Percentiles rank a stretch among this genome's conserved stretches.
Conservation (phyloP, 495 filamentous ascomycete species). For the Penicillium turbatum region DNA sequence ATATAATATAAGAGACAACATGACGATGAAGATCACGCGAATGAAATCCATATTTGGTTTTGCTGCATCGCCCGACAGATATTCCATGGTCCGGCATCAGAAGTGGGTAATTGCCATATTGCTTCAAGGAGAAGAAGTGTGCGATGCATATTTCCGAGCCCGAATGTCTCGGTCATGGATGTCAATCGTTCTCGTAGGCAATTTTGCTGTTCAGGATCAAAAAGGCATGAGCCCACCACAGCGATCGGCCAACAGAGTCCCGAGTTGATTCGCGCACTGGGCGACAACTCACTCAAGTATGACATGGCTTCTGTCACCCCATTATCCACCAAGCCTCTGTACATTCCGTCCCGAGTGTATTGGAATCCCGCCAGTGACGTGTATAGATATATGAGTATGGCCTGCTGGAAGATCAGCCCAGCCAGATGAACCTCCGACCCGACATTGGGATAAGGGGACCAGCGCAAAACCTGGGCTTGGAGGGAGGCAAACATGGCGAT, state of each 20-base stretch:
- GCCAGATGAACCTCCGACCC: conserved; percentile 32
- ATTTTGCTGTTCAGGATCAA: conserved; percentile 19
- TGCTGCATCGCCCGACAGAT: conserved; percentile 38
- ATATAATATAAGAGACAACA: conserved; percentile 8
- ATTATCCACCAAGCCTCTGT: conserved; percentile 26
- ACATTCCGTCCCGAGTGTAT: conserved; percentile 29
- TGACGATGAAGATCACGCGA: conserved; percentile 24
- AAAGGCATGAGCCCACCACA: conserved; percentile 33
- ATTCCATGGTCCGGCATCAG: conserved; percentile 36
- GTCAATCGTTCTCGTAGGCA: conserved; percentile 18
- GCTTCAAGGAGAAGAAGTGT: conserved; percentile 32
- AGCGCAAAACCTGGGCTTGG: conserved; percentile 33
- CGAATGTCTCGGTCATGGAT: conserved; percentile 30
- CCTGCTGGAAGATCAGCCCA: conserved; percentile 35
- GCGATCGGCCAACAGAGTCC: conserved; percentile 40
- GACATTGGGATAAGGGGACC: conserved; percentile 32
- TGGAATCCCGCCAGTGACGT: conserved; percentile 29
- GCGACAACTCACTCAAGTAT: conserved; percentile 25
- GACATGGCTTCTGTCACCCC: conserved; percentile 30
- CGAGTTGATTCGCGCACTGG: conserved; percentile 33
- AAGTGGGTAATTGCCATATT: conserved; percentile 31
- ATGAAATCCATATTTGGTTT: conserved; percentile 42
- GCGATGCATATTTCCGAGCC: conserved; percentile 37
- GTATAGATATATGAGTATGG: conserved; percentile 37
- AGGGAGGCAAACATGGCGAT: conserved; percentile 40